Evolutionary conservation across 257 asterid species (phyloP), one percentile per base, ranked within the genome.

Genomic region (Petunia axillaris): DNA sequence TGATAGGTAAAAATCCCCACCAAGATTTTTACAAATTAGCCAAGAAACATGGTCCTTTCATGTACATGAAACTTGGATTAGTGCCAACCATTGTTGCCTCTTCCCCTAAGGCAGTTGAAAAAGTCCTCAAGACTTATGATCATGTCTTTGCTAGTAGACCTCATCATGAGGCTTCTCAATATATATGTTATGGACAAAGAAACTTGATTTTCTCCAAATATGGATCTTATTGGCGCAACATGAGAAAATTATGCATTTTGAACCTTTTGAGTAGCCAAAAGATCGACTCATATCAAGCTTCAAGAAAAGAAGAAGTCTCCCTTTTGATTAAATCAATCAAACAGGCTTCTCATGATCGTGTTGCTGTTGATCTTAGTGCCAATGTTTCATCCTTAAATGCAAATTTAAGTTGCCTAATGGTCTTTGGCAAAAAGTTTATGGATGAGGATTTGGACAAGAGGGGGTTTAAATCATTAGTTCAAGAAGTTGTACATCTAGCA

Each of bases 211-310:
- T 78, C 39, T 16, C 16, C 37, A 4, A 59, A 10, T 78, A 78
- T 25, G 81, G 81, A 0, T 48, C 63, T 1, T 78, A 78, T 37
- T 78, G 81, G 81, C 60, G 60, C 3, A 54, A 54, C 3, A 54
- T 54, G 60, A 9, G 60, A 9, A 54, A 54, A 54, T 54, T 54
- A 15, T 54, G 60, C 6, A 54, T 15, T 7, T 54, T 54, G 1
- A 9, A 54, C 13, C 14, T 54, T 9, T 15, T 54, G 8, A 54
- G 60, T 54, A 54, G 6, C 14, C 60, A 54, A 1, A 54, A 54
- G 60, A 54, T 54, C 60, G 3, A 54, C 14, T 54, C 60, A 54
- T 54, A 7, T 54, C 60, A 4, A 54, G 60, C 60, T 15, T 7
- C 60, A 15, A 54, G 60, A 54, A 54, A 15, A 54, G 60, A 54